These are phyloP conservation scores for Pestalotiopsis sp. DNA, from an alignment of 2,329 filamentous ascomycete genomes.

Conservation along the genomic window DNA sequence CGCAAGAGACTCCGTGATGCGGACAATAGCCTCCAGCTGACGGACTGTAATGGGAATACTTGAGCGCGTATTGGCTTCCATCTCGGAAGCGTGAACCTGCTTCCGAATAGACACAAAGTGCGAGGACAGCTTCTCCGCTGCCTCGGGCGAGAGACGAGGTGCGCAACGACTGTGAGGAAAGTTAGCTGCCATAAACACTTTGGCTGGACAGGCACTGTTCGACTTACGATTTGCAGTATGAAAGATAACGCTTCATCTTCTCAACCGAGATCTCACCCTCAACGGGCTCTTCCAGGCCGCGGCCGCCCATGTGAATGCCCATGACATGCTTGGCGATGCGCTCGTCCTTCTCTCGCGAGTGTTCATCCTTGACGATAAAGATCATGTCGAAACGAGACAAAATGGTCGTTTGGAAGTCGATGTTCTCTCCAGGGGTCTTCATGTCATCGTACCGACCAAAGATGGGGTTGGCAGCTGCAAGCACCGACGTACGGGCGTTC, in stretches of 20 bases:
- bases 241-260: conserved; percentile 96
- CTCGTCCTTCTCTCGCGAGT: conserved; percentile 87
- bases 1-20: conserved; percentile 93
- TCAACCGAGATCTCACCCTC: conserved; percentile 92
- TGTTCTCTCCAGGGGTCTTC: conserved; percentile 97
- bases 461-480: conserved; percentile 95
- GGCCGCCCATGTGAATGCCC: conserved; percentile 92
- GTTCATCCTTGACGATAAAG: conserved; percentile 96
- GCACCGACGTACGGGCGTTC: conserved; percentile 90
- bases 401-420: conserved; percentile 98
- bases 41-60: conserved; percentile 97
- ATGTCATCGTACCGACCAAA: conserved; percentile 98
- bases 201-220: background rate
- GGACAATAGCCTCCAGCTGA: conserved; percentile 94
- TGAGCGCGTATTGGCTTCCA: conserved; percentile 85
- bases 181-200: conserved; percentile 29
- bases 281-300: conserved; percentile 76
- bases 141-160: conserved; percentile 84
- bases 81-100: conserved; percentile 88
- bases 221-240: conserved; percentile 92
- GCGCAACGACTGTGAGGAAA: conserved; percentile 72
- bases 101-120: conserved; percentile 96
- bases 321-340: conserved; percentile 96
- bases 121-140: conserved; percentile 92
- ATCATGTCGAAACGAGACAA: conserved; percentile 99